phyloP scores from a whole-genome alignment of 495 filamentous ascomycete genomes.

The Neurospora cerealis region DNA sequence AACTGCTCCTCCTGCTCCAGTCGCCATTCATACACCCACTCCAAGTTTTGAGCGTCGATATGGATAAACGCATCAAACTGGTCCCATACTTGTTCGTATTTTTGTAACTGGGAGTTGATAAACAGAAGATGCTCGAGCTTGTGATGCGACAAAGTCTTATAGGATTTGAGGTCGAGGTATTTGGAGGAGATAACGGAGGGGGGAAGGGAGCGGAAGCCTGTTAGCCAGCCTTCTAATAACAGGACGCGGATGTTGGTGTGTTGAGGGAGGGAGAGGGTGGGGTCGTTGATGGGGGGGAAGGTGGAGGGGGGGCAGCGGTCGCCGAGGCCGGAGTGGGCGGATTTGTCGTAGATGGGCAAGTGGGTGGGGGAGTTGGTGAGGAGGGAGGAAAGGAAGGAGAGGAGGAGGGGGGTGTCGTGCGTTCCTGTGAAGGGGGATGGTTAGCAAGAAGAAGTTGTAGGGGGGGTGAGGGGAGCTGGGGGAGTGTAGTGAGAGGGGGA shows the following conservation, averaged over 20 bases:
- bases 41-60: constrained; percentile 69
- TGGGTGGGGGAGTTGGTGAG: constrained; percentile 38
- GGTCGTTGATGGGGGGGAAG: constrained; percentile 56
- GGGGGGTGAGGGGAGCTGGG: background rate
- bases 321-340: constrained; percentile 63
- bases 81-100: constrained; percentile 66
- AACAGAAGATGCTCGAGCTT: constrained; percentile 57
- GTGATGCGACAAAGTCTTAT: constrained; percentile 43
- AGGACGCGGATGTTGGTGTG: constrained; percentile 44
- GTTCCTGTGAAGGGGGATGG: constrained; percentile 44
- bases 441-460: background rate
- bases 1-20: constrained; percentile 68
- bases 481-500: background rate
- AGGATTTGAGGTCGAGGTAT: constrained; percentile 43
- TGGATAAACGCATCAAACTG: constrained; percentile 76
- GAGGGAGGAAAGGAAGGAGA: constrained; percentile 53
- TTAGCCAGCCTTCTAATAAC: constrained; percentile 88
- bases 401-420: constrained; percentile 65
- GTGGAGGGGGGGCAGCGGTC: constrained; percentile 53
- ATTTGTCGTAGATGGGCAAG: constrained; percentile 82
- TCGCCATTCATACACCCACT: constrained; percentile 83
- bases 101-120: constrained; percentile 58
- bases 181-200: constrained; percentile 38
- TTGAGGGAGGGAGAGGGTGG: constrained; percentile 27
- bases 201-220: constrained; percentile 66